These are phyloP conservation scores for Hanseniaspora vineae DNA, from an alignment of 805 yeast species.

Conservation along the genomic window DNA sequence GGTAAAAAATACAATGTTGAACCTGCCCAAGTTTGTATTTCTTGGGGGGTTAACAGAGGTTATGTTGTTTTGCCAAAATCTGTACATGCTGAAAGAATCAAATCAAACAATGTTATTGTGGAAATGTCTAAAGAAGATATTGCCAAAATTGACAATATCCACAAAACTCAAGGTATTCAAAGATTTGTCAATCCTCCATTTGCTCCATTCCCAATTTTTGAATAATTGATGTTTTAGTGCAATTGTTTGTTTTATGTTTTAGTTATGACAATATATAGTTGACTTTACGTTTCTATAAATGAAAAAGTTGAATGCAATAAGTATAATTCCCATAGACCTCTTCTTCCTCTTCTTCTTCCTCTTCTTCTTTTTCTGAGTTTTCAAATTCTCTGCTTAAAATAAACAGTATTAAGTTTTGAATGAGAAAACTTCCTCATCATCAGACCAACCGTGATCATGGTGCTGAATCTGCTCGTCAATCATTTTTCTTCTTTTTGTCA, in stretches of 20 bases:
- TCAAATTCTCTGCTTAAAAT: too few species aligned
- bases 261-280: too few species aligned
- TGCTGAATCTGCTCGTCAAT: too few species aligned
- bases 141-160: constrained; percentile 1
- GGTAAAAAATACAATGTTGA: constrained; percentile 26
- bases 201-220: constrained; percentile 4
- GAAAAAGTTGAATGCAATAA: too few species aligned
- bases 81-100: constrained; percentile 28
- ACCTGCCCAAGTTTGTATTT: constrained; percentile 40
- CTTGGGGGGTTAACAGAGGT: constrained; percentile 49
- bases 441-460: neutral
- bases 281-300: too few species aligned
- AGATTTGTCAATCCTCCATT: constrained; percentile 5
- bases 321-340: too few species aligned
- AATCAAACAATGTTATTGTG: constrained; percentile 4
- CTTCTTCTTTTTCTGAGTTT: too few species aligned
- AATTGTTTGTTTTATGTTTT: neutral
- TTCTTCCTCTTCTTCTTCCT: too few species aligned
- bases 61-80: constrained; percentile 42
- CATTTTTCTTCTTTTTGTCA: too few species aligned
- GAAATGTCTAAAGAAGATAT: constrained; percentile 3
- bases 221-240: neutral
- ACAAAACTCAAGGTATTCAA: constrained; percentile 3
- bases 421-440: neutral
- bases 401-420: neutral